phyloP scores from a whole-genome alignment of 1,139 yeast species.

The Diutina catenulata region DNA sequence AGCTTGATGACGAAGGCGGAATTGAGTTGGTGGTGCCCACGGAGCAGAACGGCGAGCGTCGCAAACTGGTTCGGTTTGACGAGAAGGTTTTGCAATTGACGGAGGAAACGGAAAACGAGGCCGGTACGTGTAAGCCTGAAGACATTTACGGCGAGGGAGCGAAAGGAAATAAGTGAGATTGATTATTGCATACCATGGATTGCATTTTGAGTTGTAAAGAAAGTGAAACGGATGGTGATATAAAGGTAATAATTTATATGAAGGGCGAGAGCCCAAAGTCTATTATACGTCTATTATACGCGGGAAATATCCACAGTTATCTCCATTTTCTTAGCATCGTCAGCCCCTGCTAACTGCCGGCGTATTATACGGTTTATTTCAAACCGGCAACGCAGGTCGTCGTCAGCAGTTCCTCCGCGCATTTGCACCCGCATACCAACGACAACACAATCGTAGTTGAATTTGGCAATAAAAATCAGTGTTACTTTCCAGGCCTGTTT shows the following conservation, averaged over 20 bases:
- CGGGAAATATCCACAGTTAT: conserved; percentile 1
- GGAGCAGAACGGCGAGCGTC: conserved; percentile 24
- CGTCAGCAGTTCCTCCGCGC: conserved; percentile 63
- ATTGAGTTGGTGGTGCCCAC: conserved; percentile 38
- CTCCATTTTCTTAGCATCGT: neutral
- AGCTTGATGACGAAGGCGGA: conserved; percentile 31
- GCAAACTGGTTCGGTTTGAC: conserved; percentile 67
- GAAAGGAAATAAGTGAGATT: no score
- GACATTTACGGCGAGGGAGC: no score
- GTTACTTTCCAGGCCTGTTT: conserved; percentile 36
- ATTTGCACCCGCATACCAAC: conserved; percentile 43
- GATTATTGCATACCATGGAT: no score
- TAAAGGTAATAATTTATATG: no score
- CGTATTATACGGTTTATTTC: conserved; percentile 38
- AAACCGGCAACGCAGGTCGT: conserved; percentile 44
- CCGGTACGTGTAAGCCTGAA: no score
- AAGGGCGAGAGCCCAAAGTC: no score
- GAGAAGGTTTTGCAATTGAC: conserved; percentile 30
- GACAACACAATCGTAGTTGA: conserved; percentile 47
- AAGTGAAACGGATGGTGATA: no score
- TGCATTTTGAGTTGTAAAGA: no score
- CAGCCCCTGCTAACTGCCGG: neutral
- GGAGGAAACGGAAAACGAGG: conserved; percentile 1
- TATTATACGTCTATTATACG: no score
- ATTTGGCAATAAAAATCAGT: conserved; percentile 44